These are phyloP conservation scores for Ascochyta lentis DNA, from an alignment of 2,329 filamentous ascomycete genomes.

Conservation along the genomic window DNA sequence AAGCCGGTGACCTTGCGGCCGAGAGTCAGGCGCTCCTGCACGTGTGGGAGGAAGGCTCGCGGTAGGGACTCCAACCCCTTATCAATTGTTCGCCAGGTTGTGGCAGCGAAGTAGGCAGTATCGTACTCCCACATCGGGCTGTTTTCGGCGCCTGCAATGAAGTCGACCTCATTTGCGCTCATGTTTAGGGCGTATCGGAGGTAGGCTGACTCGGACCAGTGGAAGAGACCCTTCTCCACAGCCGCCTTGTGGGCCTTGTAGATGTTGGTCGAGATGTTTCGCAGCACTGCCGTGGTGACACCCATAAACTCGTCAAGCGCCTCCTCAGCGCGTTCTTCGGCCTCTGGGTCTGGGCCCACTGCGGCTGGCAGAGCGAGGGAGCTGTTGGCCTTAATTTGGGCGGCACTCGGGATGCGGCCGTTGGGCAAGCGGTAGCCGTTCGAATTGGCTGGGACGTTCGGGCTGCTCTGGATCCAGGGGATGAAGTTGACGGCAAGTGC, in stretches of 20 bases:
- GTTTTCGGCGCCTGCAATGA: constrained; percentile 45
- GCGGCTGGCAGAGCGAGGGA: constrained; percentile 26
- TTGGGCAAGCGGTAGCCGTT: constrained; percentile 45
- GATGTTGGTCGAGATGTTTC: constrained; percentile 55
- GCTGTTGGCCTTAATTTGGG: constrained; percentile 39
- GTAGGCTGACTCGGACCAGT: constrained; percentile 70
- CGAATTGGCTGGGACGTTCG: constrained; percentile 59
- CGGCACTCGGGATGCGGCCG: constrained; percentile 42
- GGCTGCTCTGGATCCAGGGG: constrained; percentile 64
- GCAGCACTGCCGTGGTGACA: constrained; percentile 28
- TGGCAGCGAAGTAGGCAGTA: constrained; percentile 64
- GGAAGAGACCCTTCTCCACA: constrained; percentile 63
- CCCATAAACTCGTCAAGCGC: constrained; percentile 28
- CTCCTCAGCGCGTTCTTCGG: constrained; percentile 30
- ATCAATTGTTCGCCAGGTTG: constrained; percentile 70
- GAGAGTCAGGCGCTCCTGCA: constrained; percentile 64
- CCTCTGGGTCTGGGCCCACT: constrained; percentile 25
- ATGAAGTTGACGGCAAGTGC: constrained; percentile 65
- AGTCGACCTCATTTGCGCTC: constrained; percentile 61
- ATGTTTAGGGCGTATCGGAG: constrained; percentile 65
- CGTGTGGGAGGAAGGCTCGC: constrained; percentile 66
- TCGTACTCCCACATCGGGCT: constrained; percentile 61
- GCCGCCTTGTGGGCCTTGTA: constrained; percentile 62
- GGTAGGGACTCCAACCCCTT: constrained; percentile 66
- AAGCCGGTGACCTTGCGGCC: constrained; percentile 65